Evolutionary conservation across 2,329 filamentous ascomycete species (phyloP).

Genomic region (Aspergillus tubingensis): DNA sequence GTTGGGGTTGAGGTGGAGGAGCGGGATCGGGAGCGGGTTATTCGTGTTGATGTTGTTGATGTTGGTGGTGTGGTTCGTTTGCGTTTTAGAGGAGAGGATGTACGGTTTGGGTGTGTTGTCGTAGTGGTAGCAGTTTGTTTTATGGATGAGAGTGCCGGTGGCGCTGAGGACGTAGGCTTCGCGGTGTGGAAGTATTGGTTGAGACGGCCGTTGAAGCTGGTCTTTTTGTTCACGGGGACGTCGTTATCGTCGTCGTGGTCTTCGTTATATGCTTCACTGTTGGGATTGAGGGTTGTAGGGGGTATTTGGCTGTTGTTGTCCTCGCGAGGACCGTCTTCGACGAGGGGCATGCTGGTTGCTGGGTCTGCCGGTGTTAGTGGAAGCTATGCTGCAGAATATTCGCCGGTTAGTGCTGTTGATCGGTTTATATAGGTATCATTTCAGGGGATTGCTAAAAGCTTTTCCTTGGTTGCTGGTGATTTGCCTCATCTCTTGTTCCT

Average conservation of each 20-base stretch:
- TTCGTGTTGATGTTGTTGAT: not conserved
- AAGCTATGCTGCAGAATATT: not conserved
- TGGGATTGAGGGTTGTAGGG: not conserved
- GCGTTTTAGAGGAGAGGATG: not conserved
- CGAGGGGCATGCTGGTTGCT: conserved; percentile 5
- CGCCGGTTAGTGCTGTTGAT: not conserved
- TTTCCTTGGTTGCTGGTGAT: not conserved
- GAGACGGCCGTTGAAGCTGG: conserved; percentile 40
- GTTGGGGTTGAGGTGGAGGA: conserved; percentile 7
- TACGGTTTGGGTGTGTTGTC: too few species aligned
- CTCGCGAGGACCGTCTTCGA: not conserved
- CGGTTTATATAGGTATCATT: conserved; percentile 1
- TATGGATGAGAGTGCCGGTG: not conserved
- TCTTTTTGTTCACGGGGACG: conserved; percentile 36
- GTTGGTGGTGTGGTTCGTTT: not conserved
- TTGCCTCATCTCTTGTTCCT: conserved; percentile 1
- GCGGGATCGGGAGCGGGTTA: conserved; percentile 2
- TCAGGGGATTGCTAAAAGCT: not conserved
- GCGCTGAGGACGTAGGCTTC: conserved; percentile 5
- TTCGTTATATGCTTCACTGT: not conserved
- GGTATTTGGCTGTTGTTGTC: not conserved
- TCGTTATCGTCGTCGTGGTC: conserved; percentile 18
- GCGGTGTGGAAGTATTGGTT: conserved; percentile 35
- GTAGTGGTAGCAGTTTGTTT: not conserved
- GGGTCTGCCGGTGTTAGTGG: not conserved